Conservation (phyloP, 225 moss, liverwort and hornwort genomes). For the Asterella californica region DNA sequence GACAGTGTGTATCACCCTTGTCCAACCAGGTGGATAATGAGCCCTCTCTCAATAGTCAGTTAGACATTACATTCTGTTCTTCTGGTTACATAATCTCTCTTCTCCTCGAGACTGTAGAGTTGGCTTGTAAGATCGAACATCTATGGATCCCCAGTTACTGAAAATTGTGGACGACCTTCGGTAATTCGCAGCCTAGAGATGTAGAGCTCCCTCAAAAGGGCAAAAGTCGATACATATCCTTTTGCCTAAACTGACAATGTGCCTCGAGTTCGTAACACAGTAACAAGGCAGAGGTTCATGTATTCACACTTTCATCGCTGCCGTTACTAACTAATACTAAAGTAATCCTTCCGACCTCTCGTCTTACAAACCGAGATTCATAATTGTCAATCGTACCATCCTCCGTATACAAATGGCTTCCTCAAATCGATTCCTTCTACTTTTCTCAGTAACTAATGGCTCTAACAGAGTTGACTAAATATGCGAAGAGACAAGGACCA, state of each 20-base stretch:
- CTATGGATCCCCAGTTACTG: too few species aligned
- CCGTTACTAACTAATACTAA: background rate
- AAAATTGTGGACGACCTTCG: background rate
- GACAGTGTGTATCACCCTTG: background rate
- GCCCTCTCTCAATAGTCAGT: background rate
- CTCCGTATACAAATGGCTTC: conserved; percentile 8
- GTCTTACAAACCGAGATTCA: background rate
- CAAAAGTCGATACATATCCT: background rate
- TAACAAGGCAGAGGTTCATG: too few species aligned
- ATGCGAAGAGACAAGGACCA: background rate
- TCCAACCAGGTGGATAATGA: background rate
- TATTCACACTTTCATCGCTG: background rate
- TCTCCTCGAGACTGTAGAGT: background rate
- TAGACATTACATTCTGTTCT: background rate
- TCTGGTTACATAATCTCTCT: background rate
- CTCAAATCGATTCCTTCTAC: background rate
- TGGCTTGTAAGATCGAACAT: too few species aligned
- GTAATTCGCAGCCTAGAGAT: background rate
- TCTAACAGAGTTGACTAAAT: background rate
- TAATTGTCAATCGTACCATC: background rate
- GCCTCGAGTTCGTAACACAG: background rate
- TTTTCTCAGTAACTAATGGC: background rate
- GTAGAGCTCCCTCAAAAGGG: background rate
- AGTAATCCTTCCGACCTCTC: background rate
- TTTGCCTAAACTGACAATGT: background rate